A percentile compares a stretch with the other conserved stretches of the same genome.
Evolutionary conservation across 2,329 filamentous ascomycete genomes (phyloP).

Genomic region (Fusarium sarcochroum): DNA sequence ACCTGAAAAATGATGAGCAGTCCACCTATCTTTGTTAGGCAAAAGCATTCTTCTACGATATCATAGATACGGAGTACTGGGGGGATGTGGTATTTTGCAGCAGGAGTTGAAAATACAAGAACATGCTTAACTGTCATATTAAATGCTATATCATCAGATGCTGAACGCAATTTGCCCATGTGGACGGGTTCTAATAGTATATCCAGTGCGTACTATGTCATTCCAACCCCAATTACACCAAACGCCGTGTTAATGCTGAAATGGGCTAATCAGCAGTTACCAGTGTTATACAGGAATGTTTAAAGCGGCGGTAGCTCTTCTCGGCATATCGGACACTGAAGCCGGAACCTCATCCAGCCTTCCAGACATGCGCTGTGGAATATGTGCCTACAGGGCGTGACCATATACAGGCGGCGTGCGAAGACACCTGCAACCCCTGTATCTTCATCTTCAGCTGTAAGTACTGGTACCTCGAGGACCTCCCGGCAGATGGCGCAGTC

Average conservation of each 20-base stretch:
- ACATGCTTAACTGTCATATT: not conserved
- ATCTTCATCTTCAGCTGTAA: constrained; percentile 71
- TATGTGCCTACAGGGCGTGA: constrained; percentile 95
- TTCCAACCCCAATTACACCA: not conserved
- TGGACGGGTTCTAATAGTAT: constrained; percentile 3
- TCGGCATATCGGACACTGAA: constrained; percentile 96
- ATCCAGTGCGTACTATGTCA: constrained; percentile 4
- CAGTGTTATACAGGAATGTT: constrained; percentile 27
- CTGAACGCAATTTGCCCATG: not conserved
- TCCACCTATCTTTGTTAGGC: not conserved
- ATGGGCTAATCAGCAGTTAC: not conserved
- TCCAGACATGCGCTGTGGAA: constrained; percentile 94
- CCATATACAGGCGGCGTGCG: constrained; percentile 90
- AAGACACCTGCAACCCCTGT: constrained; percentile 76
- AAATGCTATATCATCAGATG: constrained; percentile 7
- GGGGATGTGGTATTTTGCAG: not conserved
- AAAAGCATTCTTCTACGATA: not conserved
- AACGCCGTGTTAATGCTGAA: constrained; percentile 1
- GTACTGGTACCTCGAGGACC: constrained; percentile 87
- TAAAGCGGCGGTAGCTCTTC: constrained; percentile 89
- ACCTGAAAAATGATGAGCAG: constrained; percentile 1
- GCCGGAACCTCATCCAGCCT: constrained; percentile 93
- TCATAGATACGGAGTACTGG: not conserved
- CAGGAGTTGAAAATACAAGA: constrained; percentile 9
- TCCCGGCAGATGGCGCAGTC: constrained; percentile 98